Evolutionary conservation across 1,284 basidiomycete species (phyloP).

Genomic region (Pascua sp.): DNA sequence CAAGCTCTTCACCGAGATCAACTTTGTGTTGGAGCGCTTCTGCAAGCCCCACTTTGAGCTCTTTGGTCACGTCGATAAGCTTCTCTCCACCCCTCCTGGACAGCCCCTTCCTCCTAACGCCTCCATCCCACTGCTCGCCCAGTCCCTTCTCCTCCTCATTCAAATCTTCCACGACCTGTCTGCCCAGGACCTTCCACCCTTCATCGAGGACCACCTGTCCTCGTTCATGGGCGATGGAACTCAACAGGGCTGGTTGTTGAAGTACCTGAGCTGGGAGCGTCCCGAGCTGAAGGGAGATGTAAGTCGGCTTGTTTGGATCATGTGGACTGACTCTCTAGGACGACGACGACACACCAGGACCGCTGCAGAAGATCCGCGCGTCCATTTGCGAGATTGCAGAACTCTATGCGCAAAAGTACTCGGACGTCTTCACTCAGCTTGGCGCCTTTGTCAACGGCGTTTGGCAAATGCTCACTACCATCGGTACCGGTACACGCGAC

Average conservation of each 20-base stretch:
- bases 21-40: conserved; percentile 82
- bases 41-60: conserved; percentile 77
- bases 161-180: conserved; percentile 93
- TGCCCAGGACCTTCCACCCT: conserved; percentile 90
- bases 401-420: conserved; percentile 87
- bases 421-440: conserved; percentile 78
- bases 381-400: conserved; percentile 88
- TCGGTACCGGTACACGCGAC: conserved; percentile 62
- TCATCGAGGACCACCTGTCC: conserved; percentile 82
- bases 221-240: conserved; percentile 67
- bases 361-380: conserved; percentile 82
- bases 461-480: conserved; percentile 79
- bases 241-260: conserved; percentile 66
- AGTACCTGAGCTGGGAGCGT: conserved; percentile 75
- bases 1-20: conserved; percentile 84
- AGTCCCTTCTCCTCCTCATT: conserved; percentile 71
- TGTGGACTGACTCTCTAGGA: conserved; percentile 54
- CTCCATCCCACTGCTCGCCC: conserved; percentile 56
- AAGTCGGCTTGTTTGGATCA: conserved; percentile 38
- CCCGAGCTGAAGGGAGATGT: conserved; percentile 68
- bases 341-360: conserved; percentile 76
- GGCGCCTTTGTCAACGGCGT: conserved; percentile 83
- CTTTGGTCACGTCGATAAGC: conserved; percentile 59
- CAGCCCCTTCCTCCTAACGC: conserved; percentile 46
- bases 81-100: conserved; percentile 47